Base-by-base conservation (phyloP, 164 flowering plant species). In the Annona squamosa region DNA sequence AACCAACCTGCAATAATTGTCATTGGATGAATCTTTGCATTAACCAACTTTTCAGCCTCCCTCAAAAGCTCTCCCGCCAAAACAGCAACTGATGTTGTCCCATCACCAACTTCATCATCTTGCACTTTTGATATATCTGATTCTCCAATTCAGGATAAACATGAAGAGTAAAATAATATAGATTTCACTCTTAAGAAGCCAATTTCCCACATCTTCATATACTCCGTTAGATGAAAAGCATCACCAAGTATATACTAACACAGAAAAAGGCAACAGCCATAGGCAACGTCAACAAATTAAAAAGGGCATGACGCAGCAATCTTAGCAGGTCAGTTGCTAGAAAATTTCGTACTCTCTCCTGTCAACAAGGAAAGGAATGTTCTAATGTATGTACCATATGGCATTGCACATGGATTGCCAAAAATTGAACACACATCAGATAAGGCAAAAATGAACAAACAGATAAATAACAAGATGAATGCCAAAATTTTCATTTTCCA, bases 51-150 rank as follows among this genome's bases (percentile, higher is more conserved):
- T 80, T 95, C 99, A 12, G 98, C 99, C 79, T 93, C 97, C 81
- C 98, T 86, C 17, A 95, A 75, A 70, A 95, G 94, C 77, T 95
- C 99, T 18, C 99, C 98, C 77, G 98, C 98, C 83, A 95, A 85
- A 65, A 95, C 99, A 80, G 91, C 99, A 77, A 95, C 99, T 17
- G 98, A 95, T 45, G 99, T 95, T 47, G 99, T 95, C 66, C 99
- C 99, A 79, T 95, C 99, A 74, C 99, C 99, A 81, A 95, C 99
- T 81, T 93, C 99, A 82, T 95, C 99, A 82, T 95, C 99, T 86
- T 95, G 99, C 64, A 93, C 98, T 82, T 95, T 95, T 48, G 98
- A 95, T 68, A 95, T 95, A 67, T 95, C 99, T 95, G 73, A 69
- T 67, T 5, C 61, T 66, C 47, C 7, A 3, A 77, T 81, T 77